Conservation (phyloP, 2,329 filamentous ascomycete genomes). For the Monilinia fructicola region DNA sequence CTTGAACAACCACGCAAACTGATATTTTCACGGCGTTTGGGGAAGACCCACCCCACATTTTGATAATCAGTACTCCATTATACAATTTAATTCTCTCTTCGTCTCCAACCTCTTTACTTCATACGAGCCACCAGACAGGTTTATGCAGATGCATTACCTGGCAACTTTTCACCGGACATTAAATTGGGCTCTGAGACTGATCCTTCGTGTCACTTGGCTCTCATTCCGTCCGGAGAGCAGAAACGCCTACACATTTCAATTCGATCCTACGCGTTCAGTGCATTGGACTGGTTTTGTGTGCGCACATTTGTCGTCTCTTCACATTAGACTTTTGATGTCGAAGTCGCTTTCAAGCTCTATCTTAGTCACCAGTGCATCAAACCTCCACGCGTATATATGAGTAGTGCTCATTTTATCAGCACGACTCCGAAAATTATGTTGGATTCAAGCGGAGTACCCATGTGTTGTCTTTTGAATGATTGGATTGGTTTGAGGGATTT, state of each 20-base stretch:
- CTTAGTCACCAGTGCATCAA: neutral
- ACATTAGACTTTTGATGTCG: neutral
- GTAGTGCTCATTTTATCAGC: slow-evolving; percentile 11
- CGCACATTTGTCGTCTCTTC: slow-evolving; percentile 6
- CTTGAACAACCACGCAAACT: neutral
- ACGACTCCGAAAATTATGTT: neutral
- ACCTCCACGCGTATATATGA: neutral
- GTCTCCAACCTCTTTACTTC: neutral
- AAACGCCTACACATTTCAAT: slow-evolving; percentile 26
- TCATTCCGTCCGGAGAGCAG: slow-evolving; percentile 47
- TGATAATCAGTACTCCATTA: neutral
- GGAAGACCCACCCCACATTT: neutral
- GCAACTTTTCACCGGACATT: slow-evolving; percentile 38
- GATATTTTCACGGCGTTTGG: slow-evolving; percentile 2
- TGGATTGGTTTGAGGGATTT: neutral
- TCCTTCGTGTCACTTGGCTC: slow-evolving; percentile 45
- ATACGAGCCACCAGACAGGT: too few species aligned
- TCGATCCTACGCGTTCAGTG: slow-evolving; percentile 27
- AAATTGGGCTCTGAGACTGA: slow-evolving; percentile 45
- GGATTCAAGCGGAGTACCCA: neutral
- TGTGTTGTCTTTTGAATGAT: neutral
- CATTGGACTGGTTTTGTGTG: slow-evolving; percentile 24
- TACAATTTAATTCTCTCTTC: neutral
- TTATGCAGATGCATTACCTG: neutral
- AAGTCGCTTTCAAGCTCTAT: neutral